Conservation (phyloP, 768 basidiomycete genomes). For the Boletus sp. region DNA sequence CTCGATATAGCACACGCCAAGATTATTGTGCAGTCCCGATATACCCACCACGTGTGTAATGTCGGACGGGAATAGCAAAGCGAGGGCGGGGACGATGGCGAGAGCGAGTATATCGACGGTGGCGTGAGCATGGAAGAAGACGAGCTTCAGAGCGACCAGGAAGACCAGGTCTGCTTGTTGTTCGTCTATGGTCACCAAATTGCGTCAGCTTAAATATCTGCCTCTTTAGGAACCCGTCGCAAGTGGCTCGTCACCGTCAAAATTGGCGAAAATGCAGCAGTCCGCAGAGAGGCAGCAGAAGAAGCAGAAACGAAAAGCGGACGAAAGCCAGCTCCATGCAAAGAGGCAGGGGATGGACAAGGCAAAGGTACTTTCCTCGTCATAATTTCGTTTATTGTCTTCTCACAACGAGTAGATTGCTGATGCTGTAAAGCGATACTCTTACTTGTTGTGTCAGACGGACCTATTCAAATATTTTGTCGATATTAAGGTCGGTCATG, state of each 20-base stretch:
- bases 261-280: conserved; percentile 37
- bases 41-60: conserved; percentile 7
- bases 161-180: conserved; percentile 32
- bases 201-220: not conserved
- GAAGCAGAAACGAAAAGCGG: conserved; percentile 60
- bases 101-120: conserved; percentile 67
- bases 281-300: conserved; percentile 41
- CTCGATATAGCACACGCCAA: no score
- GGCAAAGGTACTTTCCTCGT: conserved; percentile 60
- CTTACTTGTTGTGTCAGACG: conserved; percentile 96
- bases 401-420: conserved; percentile 54
- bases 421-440: conserved; percentile 95
- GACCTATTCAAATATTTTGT: conserved; percentile 98
- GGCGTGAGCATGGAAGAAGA: conserved; percentile 57
- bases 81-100: conserved; percentile 64
- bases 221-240: conserved; percentile 19
- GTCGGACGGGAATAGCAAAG: conserved; percentile 47
- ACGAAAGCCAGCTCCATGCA: conserved; percentile 64
- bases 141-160: conserved; percentile 57
- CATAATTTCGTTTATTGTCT: not conserved
- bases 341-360: conserved; percentile 87
- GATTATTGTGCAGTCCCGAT: no score
- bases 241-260: conserved; percentile 29
- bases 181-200: not conserved
- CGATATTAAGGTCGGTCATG: conserved; percentile 76